Evolutionary conservation across 495 filamentous ascomycete species (phyloP).

Genomic region (Penicillium manginii): DNA sequence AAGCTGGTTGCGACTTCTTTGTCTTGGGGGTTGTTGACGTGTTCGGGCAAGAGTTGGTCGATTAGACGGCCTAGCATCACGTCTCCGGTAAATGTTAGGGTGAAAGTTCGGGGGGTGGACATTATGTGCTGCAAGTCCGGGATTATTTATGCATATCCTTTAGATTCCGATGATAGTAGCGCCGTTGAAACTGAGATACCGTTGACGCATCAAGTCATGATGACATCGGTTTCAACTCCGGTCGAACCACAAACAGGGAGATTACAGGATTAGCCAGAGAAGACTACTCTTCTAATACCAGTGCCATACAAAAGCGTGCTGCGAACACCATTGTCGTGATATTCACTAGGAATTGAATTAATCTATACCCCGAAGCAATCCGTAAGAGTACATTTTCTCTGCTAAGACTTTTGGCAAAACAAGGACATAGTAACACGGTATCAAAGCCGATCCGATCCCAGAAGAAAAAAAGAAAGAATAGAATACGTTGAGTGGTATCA

Average conservation of each 20-base stretch:
- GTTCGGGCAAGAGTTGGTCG: constrained; percentile 43
- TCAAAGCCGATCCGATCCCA: constrained; percentile 18
- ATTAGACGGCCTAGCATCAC: constrained; percentile 51
- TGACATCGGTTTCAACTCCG: constrained; percentile 25
- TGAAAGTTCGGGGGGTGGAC: constrained; percentile 20
- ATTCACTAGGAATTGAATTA: background rate
- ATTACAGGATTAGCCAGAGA: too few relatives aligned
- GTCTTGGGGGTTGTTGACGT: constrained; percentile 33
- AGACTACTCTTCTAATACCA: too few relatives aligned
- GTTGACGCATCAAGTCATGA: constrained; percentile 20
- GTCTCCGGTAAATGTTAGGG: constrained; percentile 43
- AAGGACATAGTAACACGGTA: constrained; percentile 23
- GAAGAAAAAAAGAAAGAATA: constrained; percentile 7
- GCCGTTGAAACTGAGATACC: too few relatives aligned
- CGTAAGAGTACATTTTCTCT: constrained; percentile 23
- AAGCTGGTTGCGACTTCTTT: constrained; percentile 22
- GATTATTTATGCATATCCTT: background rate
- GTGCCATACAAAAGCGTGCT: background rate
- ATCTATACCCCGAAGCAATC: background rate
- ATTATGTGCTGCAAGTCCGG: constrained; percentile 5
- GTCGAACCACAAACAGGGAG: background rate
- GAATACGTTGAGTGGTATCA: constrained; percentile 28
- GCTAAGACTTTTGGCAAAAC: constrained; percentile 20
- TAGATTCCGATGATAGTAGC: background rate
- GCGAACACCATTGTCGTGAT: background rate